Base-by-base conservation (phyloP, 176 grass and related monocot species). In the Urochloa ruziziensis region DNA sequence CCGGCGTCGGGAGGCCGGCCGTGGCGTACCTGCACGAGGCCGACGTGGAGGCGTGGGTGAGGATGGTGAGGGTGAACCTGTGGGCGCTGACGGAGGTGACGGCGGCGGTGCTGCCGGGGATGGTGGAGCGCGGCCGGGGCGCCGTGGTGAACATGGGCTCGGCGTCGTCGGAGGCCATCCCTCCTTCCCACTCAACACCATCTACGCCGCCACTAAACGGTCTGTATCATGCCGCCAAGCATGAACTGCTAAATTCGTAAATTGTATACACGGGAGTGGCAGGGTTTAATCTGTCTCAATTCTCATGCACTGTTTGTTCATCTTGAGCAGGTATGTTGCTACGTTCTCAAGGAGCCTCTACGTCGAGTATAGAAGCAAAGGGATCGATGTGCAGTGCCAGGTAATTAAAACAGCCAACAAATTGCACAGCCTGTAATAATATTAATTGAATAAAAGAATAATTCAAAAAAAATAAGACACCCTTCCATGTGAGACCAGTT, bases 101-200 rank as follows among this genome's bases (percentile, higher is more conserved):
- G 28, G 84, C 79, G 6, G 69, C 81, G 7, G 88, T 93, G 36
- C 46, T 93, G 5, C 75, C 84, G 0, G 82, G 83, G 59, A 93
- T 93, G 91, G 35, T 90, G 79, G 44, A 73, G 67, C 79, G 78
- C 5, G 21, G 73, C 9, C 35, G 64, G 56, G 91, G 91, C 36
- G 84, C 91, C 23, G 16, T 90, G 2, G 63, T 93, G 11, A 90
- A 84, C 85, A 87, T 87, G 21, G 84, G 88, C 11, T 93, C 80
- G 1, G 84, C 69, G 4, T 63, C 91, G 16, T 56, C 75, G 15
- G 39, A 65, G 54, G 79, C 65, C 14, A 32, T 93, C 16, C 91
- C 0, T 88, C 88, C 3, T 86, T 83, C 61, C 91, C 91, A 1
- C 83, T 92, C 34, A 36, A 82, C 28, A 28, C 80, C n/a, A 62